Base-by-base conservation (phyloP, 2,329 filamentous ascomycete genomes). In the Corinectria fuckeliana region DNA sequence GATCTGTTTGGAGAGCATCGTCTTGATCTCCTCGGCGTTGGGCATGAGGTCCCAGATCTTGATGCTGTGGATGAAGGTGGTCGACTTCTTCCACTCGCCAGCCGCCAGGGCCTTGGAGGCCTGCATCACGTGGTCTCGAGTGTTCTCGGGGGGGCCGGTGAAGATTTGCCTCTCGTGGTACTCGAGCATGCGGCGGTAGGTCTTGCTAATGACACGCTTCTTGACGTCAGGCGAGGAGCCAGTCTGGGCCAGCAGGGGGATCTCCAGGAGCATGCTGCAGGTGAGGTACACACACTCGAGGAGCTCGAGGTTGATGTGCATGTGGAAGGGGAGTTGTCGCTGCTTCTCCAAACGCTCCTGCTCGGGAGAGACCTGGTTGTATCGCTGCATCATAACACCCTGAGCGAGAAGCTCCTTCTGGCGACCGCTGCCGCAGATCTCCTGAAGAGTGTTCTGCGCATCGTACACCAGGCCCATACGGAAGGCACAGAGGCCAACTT, bases 1-100 rank as follows among this genome's bases (percentile, higher is more conserved):
- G 74, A 98, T 97, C 83, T 99, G 95, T 76, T 92, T 93, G 55
- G 93, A 92, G 62, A 99, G 91, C 95, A 99, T 97, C 53, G 85
- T 79, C 88, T 98, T 98, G 84, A 98, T 96, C 77, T 93, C 91
- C 56, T 94, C 92, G 21, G 91, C 86, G 77, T 95, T 90, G 58
- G 93, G 91, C 87, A 99, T 96, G 68, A 99, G 86, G 55, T 99
- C 95, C 95, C 95, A 99, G 76, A 99, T 99, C 88, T 97, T 99
- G 82, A 99, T 99, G 74, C 89, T 92, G 82, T 95, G 93, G 78
- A 99, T 93, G 78, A 96, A 95, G 63, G 91, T 86, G 20, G 90
- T 93, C 14, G 93, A 90, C 84, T 96, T 96, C 87, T 97, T 97
- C 95, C 95, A 99, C 80, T 99, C 95, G 68, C 96, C 95, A 18